Evolutionary conservation across 2,329 filamentous ascomycete species (phyloP), one percentile per base, ranked within the genome.

Genomic region (Amauroascus niger): DNA sequence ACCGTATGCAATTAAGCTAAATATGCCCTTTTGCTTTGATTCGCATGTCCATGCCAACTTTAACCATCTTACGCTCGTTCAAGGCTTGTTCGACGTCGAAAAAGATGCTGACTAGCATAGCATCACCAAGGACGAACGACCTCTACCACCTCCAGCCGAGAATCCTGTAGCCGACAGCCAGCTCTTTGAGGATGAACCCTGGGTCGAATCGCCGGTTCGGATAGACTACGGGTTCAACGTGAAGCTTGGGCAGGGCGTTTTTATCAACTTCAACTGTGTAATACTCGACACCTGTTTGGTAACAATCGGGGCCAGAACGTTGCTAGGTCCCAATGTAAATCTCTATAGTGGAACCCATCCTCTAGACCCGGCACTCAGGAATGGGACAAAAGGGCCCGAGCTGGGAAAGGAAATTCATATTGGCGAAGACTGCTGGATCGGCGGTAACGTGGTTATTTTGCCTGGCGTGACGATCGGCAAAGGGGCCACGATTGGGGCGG

Each of bases 171-270:
- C 80, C 59, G 86, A 93, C 58, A 82, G 84, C 8, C 74, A 71
- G 16, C 72, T 83, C 1, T 78, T 93, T 32, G 73, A 75, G 20
- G 72, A 83, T 32, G 76, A 84, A 24, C 81, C 87, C 0, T 88
- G 81, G 78, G 74, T 91, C 20, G 82, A 87, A 56, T 70, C 77
- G 0, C 87, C 87, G 0, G 74, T 93, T 51, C 79, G 76, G 44
- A 78, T 85, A 56, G 88, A 94, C 69, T 91, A 93, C 61, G 88
- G 88, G 2, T 83, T 77, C 62, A 89, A 93, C 58, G 73, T 91
- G 44, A 79, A 76, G 54, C 66, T 90, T 6, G 88, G 86, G 16
- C 71, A 79, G 43, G 81, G 82, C 52, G 86, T 87, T 13, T 93
- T 83, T 63, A 77, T 95, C 66, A 95, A 86, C 70, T 82, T 78